Evolutionary conservation across 1,139 yeast genomes (phyloP), one percentile per base, ranked within the genome.

Genomic region (Sugiyamaella novakii): DNA sequence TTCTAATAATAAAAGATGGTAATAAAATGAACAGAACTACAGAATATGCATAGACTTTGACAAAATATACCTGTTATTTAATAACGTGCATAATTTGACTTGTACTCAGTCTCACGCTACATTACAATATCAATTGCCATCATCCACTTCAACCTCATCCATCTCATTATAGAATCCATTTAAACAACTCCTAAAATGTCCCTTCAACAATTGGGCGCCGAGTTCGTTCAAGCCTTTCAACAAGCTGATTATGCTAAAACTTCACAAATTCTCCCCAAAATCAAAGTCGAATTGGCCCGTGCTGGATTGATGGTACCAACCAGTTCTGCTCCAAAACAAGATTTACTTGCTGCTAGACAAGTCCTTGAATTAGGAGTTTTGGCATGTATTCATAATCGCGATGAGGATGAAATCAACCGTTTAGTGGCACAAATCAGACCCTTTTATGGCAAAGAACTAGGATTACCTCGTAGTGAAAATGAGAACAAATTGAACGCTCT

Each of bases 331-430:
- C 60, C 64, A 45, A 48, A 58, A 43, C 52, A 79, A 53, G 98
- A 91, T 69, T 75, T 88, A 55, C 75, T 78, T 55, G 86, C 89
- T 42, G 82, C 95, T 8, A 83, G 94, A 61, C 79, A 85, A 46
- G 84, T 91, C 46, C 73, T 92, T 47, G 98, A 91, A 67, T 81
- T 89, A 54, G 97, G 96, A 11, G 94, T 95, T 0, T 73, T 91
- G 54, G 77, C 87, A 12, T 78, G 89, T 43, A 80, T 92, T 55
- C 81, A 84, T 58, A 68, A 78, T 41, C 72, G 79, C 44, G 77
- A 86, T 57, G 81, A 85, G 62, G 76, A 71, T 24, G 77, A 78
- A 28, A 87, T 89, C 63, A 84, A 84, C 58, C 84, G 83, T 59
- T 81, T 79, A 65, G 78, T 87, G 52, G 79, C 84, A 21, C 94